Conservation (phyloP, 2,329 filamentous ascomycete genomes). For the Epichloe aotearoae region DNA sequence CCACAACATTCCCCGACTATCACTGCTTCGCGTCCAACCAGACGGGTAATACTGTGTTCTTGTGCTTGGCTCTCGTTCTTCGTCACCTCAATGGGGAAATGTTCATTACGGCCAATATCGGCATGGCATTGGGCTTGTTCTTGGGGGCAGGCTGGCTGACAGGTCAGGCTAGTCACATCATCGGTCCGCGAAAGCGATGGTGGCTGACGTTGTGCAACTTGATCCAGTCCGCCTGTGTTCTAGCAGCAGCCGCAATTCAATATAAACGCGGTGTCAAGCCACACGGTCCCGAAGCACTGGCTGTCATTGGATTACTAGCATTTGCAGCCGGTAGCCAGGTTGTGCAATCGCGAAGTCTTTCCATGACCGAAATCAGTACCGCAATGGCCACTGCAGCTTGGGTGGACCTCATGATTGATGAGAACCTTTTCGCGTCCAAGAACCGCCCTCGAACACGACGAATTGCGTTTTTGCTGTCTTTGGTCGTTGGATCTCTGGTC, state of each 20-base stretch:
- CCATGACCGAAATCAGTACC: constrained; percentile 48
- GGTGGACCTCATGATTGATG: constrained; percentile 46
- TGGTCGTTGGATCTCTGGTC: constrained; percentile 35
- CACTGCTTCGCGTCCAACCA: constrained; percentile 52
- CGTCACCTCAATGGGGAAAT: constrained; percentile 32
- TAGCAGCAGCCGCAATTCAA: constrained; percentile 37
- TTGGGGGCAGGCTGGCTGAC: constrained; percentile 39
- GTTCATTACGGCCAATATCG: constrained; percentile 42
- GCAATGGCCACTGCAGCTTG: constrained; percentile 53
- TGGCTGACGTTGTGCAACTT: constrained; percentile 43
- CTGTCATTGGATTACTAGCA: constrained; percentile 37
- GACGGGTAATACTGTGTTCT: constrained; percentile 51
- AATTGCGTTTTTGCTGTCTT: constrained; percentile 32
- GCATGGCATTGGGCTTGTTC: constrained; percentile 41
- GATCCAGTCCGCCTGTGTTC: constrained; percentile 41
- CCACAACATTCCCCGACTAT: constrained; percentile 46
- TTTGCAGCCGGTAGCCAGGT: constrained; percentile 46
- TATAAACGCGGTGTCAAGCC: constrained; percentile 23
- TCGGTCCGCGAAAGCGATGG: constrained; percentile 35
- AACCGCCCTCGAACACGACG: constrained; percentile 39
- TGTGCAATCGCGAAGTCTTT: constrained; percentile 38
- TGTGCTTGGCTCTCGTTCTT: constrained; percentile 37
- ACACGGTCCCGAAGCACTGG: constrained; percentile 25
- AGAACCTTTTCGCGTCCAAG: constrained; percentile 27
- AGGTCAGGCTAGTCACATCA: constrained; percentile 40